These are phyloP conservation scores for Babjeviella inositovora DNA, from an alignment of 805 yeast species.

Conservation along the genomic window DNA sequence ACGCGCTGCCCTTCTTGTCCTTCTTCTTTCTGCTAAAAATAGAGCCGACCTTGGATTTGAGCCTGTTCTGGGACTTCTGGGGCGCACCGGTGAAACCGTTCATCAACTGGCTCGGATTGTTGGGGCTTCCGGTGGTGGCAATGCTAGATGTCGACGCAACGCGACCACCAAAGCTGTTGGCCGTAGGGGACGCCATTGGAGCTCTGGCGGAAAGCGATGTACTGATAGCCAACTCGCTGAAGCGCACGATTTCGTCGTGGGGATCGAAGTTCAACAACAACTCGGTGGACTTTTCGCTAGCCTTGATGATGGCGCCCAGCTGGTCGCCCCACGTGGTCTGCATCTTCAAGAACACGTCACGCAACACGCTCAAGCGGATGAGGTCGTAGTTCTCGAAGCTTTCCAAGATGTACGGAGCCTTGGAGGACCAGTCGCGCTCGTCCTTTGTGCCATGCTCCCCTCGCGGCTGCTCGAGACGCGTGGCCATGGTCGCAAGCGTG, in stretches of 20 bases:
- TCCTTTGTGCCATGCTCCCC: too few species aligned
- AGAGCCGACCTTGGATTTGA: constrained; percentile 64
- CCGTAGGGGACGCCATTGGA: too few species aligned
- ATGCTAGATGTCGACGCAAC: too few species aligned
- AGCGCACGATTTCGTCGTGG: constrained; percentile 39
- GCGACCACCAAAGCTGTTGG: too few species aligned
- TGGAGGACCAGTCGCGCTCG: constrained; percentile 68
- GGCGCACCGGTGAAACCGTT: too few species aligned
- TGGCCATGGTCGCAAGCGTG: too few species aligned
- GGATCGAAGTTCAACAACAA: constrained; percentile 51
- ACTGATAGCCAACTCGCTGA: constrained; percentile 6
- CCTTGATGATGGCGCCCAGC: constrained; percentile 21
- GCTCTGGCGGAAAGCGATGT: not conserved
- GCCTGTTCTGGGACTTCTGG: constrained; percentile 16
- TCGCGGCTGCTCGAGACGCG: not conserved
- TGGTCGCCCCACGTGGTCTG: constrained; percentile 44
- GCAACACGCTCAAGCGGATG: constrained; percentile 41
- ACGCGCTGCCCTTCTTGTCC: constrained; percentile 9
- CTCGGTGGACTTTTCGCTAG: constrained; percentile 51
- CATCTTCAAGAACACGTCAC: constrained; percentile 50
- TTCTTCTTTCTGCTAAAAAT: constrained; percentile 51
- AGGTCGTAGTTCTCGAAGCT: constrained; percentile 61
- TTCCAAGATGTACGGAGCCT: constrained; percentile 65
- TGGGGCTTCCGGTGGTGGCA: too few species aligned
- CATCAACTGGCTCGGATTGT: too few species aligned